A percentile compares a stretch with the other conserved stretches of the same genome.
Evolutionary conservation across 306 rosid genomes (phyloP).

Genomic region (Glycine latifolia): DNA sequence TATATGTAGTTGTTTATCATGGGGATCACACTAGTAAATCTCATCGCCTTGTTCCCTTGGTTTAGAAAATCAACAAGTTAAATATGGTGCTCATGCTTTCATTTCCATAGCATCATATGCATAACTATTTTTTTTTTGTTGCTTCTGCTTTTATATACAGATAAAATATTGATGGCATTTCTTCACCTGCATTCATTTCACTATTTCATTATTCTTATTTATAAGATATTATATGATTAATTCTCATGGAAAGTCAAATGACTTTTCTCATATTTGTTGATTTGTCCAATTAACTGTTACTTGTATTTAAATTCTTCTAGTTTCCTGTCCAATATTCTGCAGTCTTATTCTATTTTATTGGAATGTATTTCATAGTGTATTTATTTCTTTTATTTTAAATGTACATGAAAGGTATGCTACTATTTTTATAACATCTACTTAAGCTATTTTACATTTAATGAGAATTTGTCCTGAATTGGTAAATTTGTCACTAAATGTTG

Average conservation of each 20-base stretch:
- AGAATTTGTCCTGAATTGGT: slow-evolving; percentile 35
- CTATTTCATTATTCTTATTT: slow-evolving; percentile 2
- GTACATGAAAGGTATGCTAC: slow-evolving; percentile 16
- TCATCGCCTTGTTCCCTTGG: slow-evolving; percentile 2
- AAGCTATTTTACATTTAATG: slow-evolving; percentile 40
- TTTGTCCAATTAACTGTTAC: slow-evolving; percentile 6
- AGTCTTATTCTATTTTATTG: slow-evolving; percentile 23
- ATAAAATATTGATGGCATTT: slow-evolving; percentile 17
- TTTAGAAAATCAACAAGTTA: slow-evolving; percentile 4
- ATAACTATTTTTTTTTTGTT: not conserved
- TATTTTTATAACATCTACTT: slow-evolving; percentile 30
- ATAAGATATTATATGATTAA: not conserved
- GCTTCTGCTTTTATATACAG: not conserved
- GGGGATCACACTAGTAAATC: slow-evolving; percentile 26
- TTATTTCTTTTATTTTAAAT: slow-evolving; percentile 20
- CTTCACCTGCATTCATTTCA: slow-evolving; percentile 21
- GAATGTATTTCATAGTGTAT: slow-evolving; percentile 18
- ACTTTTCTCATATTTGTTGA: slow-evolving; percentile 6
- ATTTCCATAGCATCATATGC: not conserved
- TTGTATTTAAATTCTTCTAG: slow-evolving; percentile 23
- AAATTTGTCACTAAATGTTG: slow-evolving; percentile 44
- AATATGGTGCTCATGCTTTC: slow-evolving; percentile 11
- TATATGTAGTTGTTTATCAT: slow-evolving; percentile 7
- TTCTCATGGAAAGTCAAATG: slow-evolving; percentile 15
- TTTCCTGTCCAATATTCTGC: slow-evolving; percentile 33